Conservation (phyloP, 2,329 filamentous ascomycete genomes). For the Bipolaris sorokiniana region DNA sequence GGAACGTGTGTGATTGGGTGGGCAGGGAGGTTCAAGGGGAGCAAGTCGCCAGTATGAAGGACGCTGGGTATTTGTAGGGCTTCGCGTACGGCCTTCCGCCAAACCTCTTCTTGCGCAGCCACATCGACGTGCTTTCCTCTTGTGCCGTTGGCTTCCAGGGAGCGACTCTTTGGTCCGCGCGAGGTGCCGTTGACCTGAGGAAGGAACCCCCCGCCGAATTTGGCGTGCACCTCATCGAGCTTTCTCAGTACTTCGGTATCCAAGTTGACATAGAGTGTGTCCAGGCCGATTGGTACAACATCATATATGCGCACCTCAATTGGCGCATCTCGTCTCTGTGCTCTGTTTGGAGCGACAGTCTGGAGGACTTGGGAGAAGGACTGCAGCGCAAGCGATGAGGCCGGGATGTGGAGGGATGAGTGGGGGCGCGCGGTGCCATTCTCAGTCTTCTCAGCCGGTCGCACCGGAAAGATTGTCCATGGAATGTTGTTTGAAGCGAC, state of each 20-base stretch:
- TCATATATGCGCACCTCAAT: conserved; percentile 86
- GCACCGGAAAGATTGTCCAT: conserved; percentile 87
- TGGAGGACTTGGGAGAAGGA: conserved; percentile 77
- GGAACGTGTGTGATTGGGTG: conserved; percentile 88
- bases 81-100: conserved; percentile 64
- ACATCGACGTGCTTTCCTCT: conserved; percentile 29
- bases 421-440: conserved; percentile 59
- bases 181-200: conserved; percentile 42
- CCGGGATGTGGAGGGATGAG: conserved; percentile 80
- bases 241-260: conserved; percentile 80
- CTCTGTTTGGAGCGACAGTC: conserved; percentile 75
- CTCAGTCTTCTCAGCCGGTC: conserved; percentile 48
- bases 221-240: conserved; percentile 81
- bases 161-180: conserved; percentile 38
- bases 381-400: conserved; percentile 74
- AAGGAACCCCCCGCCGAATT: conserved; percentile 71
- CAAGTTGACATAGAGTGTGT: conserved; percentile 85
- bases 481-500: conserved; percentile 64
- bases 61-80: conserved; percentile 75
- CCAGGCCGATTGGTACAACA: conserved; percentile 77
- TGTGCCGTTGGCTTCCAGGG: conserved; percentile 49
- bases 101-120: conserved; percentile 42
- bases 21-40: conserved; percentile 76
- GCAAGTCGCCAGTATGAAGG: conserved; percentile 81
- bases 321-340: conserved; percentile 73